Conservation (phyloP, 768 basidiomycete genomes). For the Tricholoma terreum region DNA sequence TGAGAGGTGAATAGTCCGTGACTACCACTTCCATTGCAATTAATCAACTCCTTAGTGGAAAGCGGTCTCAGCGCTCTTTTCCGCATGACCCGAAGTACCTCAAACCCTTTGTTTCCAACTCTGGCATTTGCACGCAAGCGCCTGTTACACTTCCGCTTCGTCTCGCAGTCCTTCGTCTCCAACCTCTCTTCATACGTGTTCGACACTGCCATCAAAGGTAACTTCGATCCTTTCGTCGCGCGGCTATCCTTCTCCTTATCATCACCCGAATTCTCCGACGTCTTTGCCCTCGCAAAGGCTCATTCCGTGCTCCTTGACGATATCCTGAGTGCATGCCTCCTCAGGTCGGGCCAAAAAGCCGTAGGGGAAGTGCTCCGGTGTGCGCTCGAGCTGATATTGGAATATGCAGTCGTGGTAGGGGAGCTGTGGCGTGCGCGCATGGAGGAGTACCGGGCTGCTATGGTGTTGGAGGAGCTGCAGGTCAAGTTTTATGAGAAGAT, state of each 20-base stretch:
- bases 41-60: conserved; percentile 48
- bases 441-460: conserved; percentile 64
- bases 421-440: conserved; percentile 52
- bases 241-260: conserved; percentile 27
- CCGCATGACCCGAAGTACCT: conserved; percentile 50
- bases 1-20: conserved; percentile 55
- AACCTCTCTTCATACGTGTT: conserved; percentile 70
- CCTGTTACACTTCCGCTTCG: conserved; percentile 70
- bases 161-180: conserved; percentile 66
- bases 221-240: conserved; percentile 68
- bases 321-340: conserved; percentile 71
- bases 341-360: conserved; percentile 64
- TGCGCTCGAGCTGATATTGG: conserved; percentile 61
- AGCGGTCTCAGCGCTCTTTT: conserved; percentile 63
- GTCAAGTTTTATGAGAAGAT: conserved; percentile 53
- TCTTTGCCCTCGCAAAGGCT: conserved; percentile 64
- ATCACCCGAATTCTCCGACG: conserved; percentile 51
- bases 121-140: conserved; percentile 48
- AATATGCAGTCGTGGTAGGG: conserved; percentile 63
- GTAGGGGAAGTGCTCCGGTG: conserved; percentile 64
- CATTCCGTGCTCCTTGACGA: conserved; percentile 73
- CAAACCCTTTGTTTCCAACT: conserved; percentile 56
- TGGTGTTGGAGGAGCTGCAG: conserved; percentile 52
- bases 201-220: conserved; percentile 77
- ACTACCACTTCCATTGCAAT: neutral